Evolutionary conservation across 2,329 filamentous ascomycete genomes (phyloP).

Genomic region (Lomentospora prolificans): DNA sequence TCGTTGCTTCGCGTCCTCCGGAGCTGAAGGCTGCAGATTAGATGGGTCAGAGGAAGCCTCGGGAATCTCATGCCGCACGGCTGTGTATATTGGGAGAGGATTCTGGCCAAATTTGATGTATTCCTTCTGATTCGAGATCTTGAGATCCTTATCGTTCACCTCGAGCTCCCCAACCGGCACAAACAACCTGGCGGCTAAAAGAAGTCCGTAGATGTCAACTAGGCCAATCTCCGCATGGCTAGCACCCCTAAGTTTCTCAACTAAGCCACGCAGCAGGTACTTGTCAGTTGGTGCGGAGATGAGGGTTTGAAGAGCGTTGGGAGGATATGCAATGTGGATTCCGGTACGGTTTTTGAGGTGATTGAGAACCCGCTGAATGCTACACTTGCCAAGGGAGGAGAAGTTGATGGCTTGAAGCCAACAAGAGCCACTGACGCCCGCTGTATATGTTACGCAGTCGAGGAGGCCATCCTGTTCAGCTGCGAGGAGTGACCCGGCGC

Average conservation of each 20-base stretch:
- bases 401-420: conserved; percentile 89
- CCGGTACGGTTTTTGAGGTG: conserved; percentile 80
- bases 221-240: conserved; percentile 71
- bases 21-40: not conserved
- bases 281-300: conserved; percentile 91
- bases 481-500: conserved; percentile 74
- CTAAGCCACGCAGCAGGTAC: conserved; percentile 73
- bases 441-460: conserved; percentile 89
- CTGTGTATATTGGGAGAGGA: conserved; percentile 90
- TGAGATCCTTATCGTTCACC: conserved; percentile 61
- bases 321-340: conserved; percentile 88
- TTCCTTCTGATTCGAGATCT: conserved; percentile 76
- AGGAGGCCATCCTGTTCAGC: conserved; percentile 80
- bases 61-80: conserved; percentile 91
- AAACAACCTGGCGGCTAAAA: conserved; percentile 74
- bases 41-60: conserved; percentile 21
- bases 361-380: conserved; percentile 61
- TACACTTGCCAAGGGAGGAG: conserved; percentile 63
- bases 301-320: conserved; percentile 68
- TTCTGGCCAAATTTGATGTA: conserved; percentile 69
- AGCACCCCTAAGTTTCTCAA: conserved; percentile 85
- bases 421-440: conserved; percentile 90
- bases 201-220: conserved; percentile 84
- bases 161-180: conserved; percentile 69
- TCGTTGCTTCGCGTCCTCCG: conserved; percentile 39